A percentile compares a stretch with the other conserved stretches of the same genome.
Evolutionary conservation across 805 yeast genomes (phyloP).

Genomic region (Yarrowia sp.): DNA sequence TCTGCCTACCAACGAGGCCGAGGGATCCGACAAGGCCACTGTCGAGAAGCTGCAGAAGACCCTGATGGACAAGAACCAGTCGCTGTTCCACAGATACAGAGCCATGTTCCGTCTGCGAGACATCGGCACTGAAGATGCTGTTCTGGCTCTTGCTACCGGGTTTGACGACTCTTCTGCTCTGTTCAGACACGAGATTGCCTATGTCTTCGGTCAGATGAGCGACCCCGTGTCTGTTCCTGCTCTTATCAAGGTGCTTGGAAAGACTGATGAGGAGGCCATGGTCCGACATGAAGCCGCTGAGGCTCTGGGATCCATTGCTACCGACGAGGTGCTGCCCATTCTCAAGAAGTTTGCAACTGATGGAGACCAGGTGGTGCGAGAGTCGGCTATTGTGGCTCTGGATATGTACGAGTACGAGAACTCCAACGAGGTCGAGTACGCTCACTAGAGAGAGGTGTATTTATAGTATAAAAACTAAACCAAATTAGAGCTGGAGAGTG

Average conservation of each 20-base stretch:
- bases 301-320: slow-evolving; percentile 94
- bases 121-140: slow-evolving; percentile 89
- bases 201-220: slow-evolving; percentile 95
- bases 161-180: slow-evolving; percentile 88
- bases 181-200: slow-evolving; percentile 96
- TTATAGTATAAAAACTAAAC: background rate
- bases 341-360: slow-evolving; percentile 76
- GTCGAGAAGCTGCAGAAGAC: slow-evolving; percentile 63
- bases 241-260: slow-evolving; percentile 73
- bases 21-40: slow-evolving; percentile 48
- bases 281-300: slow-evolving; percentile 99
- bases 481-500: no score
- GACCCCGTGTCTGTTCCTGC: slow-evolving; percentile 91
- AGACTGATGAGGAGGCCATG: slow-evolving; percentile 88
- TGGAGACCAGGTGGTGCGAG: slow-evolving; percentile 86
- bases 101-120: slow-evolving; percentile 98
- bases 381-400: slow-evolving; percentile 93
- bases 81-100: slow-evolving; percentile 91
- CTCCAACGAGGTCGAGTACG: slow-evolving; percentile 77
- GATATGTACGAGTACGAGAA: slow-evolving; percentile 98
- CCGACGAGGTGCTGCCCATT: slow-evolving; percentile 91
- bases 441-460: slow-evolving; percentile 32
- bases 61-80: slow-evolving; percentile 70
- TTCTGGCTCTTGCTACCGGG: slow-evolving; percentile 86
- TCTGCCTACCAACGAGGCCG: slow-evolving; percentile 51